Base-by-base conservation (phyloP, 495 filamentous ascomycete species). In the Aspergillus asperescens region DNA sequence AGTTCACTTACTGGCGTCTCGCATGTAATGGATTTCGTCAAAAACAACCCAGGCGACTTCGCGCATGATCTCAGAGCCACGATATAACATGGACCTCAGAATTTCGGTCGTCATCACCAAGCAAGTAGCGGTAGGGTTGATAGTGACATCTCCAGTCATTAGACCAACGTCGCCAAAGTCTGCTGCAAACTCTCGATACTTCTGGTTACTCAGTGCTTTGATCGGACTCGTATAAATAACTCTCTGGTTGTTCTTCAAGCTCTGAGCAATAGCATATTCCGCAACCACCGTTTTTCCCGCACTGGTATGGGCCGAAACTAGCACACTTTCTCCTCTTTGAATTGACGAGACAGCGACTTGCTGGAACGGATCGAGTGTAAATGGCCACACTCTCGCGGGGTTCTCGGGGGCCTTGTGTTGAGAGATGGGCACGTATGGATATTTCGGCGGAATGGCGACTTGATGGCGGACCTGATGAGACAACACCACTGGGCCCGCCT, bases 181-280 rank as follows among this genome's bases (percentile, higher is more conserved):
- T 28, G 86, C 90, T 31, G 81, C 80, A 68, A 98, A 98, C 67
- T 98, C 93, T 74, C 93, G 79, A 67, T 95, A 98, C 60, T 98
- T 98, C 66, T 98, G 93, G 63, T 98, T 98, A 66, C 90, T 96
- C 64, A 98, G 75, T 19, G 93, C 93, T 68, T 98, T 98, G 74
- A 98, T 97, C 1, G 93, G 93, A 77, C 92, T 96, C 1, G 93
- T 98, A 73, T 98, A 98, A 65, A 98, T 97, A 54, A 98, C 93
- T 63, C 93, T 82, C 73, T 98, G 93, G 72, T 96, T 96, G 67
- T 86, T 83, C 73, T 94, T 91, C 71, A 98, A 80, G 69, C 94
- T 91, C 63, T 98, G 93, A 34, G 93, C 93, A 64, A 98, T 97
- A 12, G 93, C 94, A 64, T 98, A 98, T 65, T 98, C 93, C 52